phyloP scores from a whole-genome alignment of 73 alveolate species.

The Symbiodinium natans region DNA sequence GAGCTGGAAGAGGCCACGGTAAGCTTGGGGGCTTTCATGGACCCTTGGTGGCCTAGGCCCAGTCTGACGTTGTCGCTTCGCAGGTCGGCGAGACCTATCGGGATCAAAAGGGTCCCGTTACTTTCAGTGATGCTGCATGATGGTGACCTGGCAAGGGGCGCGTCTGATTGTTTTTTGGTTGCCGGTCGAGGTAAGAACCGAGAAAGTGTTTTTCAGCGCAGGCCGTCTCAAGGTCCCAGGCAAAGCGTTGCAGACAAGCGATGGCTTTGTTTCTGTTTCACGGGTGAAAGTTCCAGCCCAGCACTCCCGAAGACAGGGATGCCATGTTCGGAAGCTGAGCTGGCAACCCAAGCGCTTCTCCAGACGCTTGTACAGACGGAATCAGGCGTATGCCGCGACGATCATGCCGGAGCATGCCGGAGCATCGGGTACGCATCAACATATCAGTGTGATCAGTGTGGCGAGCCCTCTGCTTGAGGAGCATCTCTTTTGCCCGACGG shows the following conservation, averaged over 20 bases:
- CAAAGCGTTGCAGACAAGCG: no score
- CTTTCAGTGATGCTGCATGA: not conserved
- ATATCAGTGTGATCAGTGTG: no score
- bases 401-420: not conserved
- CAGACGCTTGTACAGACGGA: constrained; percentile 22
- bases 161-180: no score
- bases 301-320: no score
- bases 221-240: no score
- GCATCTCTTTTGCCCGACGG: no score
- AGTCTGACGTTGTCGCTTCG: not conserved
- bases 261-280: not conserved
- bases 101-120: constrained; percentile 10
- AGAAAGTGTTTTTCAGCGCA: no score
- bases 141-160: no score
- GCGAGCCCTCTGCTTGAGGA: no score
- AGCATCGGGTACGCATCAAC: not conserved
- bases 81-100: constrained; percentile 30
- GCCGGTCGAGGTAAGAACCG: no score
- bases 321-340: not conserved
- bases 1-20: constrained; percentile 59
- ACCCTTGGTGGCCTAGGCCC: no score
- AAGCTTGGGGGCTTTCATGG: no score
- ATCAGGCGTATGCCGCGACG: not conserved
- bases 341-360: constrained; percentile 19
- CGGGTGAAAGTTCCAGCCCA: not conserved